Evolutionary conservation across 2,329 filamentous ascomycete species (phyloP).

Genomic region (Fusarium continuum): DNA sequence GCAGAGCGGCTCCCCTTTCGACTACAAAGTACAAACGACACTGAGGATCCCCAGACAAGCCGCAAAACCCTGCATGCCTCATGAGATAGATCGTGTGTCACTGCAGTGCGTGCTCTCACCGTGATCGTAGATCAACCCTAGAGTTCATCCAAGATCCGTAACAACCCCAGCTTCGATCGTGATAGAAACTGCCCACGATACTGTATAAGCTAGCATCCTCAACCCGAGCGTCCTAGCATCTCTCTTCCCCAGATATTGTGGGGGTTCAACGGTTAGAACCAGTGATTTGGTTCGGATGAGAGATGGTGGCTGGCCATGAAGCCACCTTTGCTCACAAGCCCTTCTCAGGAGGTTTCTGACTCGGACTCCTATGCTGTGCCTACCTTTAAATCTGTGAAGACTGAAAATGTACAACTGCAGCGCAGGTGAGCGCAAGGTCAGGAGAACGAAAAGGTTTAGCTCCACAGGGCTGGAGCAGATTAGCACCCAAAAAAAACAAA

Average conservation of each 20-base stretch:
- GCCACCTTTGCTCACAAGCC: neutral
- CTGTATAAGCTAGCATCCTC: neutral
- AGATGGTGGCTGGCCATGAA: neutral
- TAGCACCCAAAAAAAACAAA: neutral
- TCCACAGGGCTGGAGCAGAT: slow-evolving; percentile 12
- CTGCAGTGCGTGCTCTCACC: slow-evolving; percentile 16
- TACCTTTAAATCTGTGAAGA: slow-evolving; percentile 9
- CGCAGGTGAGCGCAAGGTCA: slow-evolving; percentile 18
- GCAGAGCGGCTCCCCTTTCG: slow-evolving; percentile 28
- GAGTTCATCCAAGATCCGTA: slow-evolving; percentile 17
- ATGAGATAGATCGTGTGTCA: slow-evolving; percentile 29
- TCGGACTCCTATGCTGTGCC: slow-evolving; percentile 9
- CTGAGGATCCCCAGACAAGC: neutral
- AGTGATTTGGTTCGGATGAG: neutral
- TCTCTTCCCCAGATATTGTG: neutral
- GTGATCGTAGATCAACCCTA: slow-evolving; percentile 23
- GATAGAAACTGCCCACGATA: neutral
- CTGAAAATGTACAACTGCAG: neutral
- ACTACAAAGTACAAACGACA: slow-evolving; percentile 3
- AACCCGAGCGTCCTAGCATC: neutral
- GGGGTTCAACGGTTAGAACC: neutral
- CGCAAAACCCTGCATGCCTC: slow-evolving; percentile 25
- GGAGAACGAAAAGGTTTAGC: neutral
- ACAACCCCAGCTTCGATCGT: slow-evolving; percentile 24
- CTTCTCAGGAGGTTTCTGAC: slow-evolving; percentile 3